Evolutionary conservation across 345 rosid genomes (phyloP), one percentile per base, ranked within the genome.

Genomic region (Lepidium aucheri): DNA sequence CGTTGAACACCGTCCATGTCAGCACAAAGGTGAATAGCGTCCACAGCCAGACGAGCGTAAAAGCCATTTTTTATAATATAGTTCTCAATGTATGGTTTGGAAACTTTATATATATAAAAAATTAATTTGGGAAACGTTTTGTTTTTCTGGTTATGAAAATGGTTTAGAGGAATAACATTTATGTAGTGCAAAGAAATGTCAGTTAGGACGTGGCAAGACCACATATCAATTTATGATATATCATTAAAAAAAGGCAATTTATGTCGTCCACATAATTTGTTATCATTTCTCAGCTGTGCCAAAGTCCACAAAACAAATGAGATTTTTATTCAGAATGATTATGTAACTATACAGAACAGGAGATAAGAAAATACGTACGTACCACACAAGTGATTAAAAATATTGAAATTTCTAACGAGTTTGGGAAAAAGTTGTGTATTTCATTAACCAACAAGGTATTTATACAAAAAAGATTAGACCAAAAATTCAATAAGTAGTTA

Each of bases 21-120:
- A 72, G 1, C 55, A 51, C 40, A 22, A 72, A 49, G 13, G 54
- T 44, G n/a, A 65, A 9, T 24, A 72, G 6, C 54, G 71, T 72
- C 70, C 60, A 70, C 16, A 53, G 9, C 36, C 41, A 58, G 5
- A 41, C 35, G 41, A 33, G 18, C 15, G 22, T 12, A 41, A 57
- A 55, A 18, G 65, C 47, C 49, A 63, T 18, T 17, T 63, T 33
- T 47, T 33, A 24, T 46, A 8, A 13, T 5, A 4, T 63, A 33
- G 7, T 43, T 4, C 12, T 46, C 16, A 6, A 61, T 28, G 32
- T 8, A 32, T 33, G 59, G 59, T 33, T 26, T 0, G 6, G 0
- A 26, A 2, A 26, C 2, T 26, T 26, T 26, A 26, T 26, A 5
- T 1, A 20, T 20, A 26, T 4, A 26, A 26, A 1, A 26, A 1